Base-by-base conservation (phyloP, 2,329 filamentous ascomycete species). In the Calonectria fujianensis region DNA sequence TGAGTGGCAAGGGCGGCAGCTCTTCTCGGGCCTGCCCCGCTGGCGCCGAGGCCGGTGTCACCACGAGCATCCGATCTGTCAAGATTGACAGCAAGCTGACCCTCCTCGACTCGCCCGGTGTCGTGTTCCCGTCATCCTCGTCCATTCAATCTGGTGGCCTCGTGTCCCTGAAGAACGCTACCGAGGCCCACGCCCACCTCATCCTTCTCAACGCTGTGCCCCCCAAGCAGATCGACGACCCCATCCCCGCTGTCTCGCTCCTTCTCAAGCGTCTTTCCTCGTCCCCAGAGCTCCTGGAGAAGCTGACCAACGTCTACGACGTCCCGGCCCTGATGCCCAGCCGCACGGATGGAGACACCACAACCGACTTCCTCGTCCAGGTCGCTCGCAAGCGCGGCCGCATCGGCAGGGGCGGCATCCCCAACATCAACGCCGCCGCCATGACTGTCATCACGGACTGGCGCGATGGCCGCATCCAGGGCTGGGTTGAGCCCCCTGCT, bases 401-500 rank as follows among this genome's bases (percentile, higher is more conserved):
- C 72, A 89, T 99, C 20, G 95, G 96, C 66, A 94, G 94, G 79
- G 96, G 96, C 27, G 97, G 97, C 76, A 90, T 98, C 20, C 97
- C 97, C 54, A 99, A 98, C 85, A 85, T 98, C 74, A 90, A 92
- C 79, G 93, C 94, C 69, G 96, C 97, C 10, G 97, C 96, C 76
- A 96, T 97, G 90, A 94, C 95, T 0, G 96, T 99, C 71, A 92
- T 99, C 73, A 97, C 93, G n/a, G 97, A 99, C 87, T 98, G 97
- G 95, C 92, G 97, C 79, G 96, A 98, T 84, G 96, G 96, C 32
- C 92, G 97, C 68, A 97, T 99, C 80, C 95, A 97, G 86, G 96
- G 96, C 72, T 98, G 96, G 96, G 91, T 93, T 63, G 94, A 96
- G 80, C 91, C 95, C 3, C 96, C 96, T 10, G 89, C 90, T 45